Evolutionary conservation across 2,329 filamentous ascomycete species (phyloP).

Genomic region (Cladosporium oxysporum): DNA sequence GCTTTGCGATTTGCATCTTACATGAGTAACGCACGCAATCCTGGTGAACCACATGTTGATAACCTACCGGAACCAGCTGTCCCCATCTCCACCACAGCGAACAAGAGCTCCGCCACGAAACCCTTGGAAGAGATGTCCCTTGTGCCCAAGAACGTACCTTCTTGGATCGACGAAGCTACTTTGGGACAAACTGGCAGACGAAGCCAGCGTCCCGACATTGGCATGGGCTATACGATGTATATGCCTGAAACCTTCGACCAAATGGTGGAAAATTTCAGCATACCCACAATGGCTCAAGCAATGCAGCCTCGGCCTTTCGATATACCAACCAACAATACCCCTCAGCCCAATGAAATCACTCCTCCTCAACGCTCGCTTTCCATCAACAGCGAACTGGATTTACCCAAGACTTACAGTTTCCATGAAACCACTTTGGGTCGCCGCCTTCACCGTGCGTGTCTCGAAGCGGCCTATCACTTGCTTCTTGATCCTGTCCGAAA

Average conservation of each 20-base stretch:
- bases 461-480: conserved; percentile 64
- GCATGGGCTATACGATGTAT: conserved; percentile 33
- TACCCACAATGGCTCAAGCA: conserved; percentile 8
- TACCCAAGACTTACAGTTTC: conserved; percentile 55
- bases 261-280: conserved; percentile 15
- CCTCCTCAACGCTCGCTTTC: background rate
- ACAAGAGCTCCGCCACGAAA: background rate
- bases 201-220: conserved; percentile 20
- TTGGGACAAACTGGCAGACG: conserved; percentile 14
- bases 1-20: conserved; percentile 18
- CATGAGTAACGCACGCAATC: conserved; percentile 29
- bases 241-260: conserved; percentile 7
- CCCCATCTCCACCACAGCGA: background rate
- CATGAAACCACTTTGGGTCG: conserved; percentile 70
- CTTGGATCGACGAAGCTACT: conserved; percentile 32
- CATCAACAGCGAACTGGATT: background rate
- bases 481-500: conserved; percentile 50
- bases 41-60: conserved; percentile 20
- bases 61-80: background rate
- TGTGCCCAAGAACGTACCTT: conserved; percentile 28
- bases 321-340: background rate
- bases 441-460: conserved; percentile 64
- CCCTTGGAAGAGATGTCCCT: background rate
- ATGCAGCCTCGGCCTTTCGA: background rate
- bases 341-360: background rate